Conservation (phyloP, 1,284 basidiomycete species). For the Cystobasidiaceae sp. region DNA sequence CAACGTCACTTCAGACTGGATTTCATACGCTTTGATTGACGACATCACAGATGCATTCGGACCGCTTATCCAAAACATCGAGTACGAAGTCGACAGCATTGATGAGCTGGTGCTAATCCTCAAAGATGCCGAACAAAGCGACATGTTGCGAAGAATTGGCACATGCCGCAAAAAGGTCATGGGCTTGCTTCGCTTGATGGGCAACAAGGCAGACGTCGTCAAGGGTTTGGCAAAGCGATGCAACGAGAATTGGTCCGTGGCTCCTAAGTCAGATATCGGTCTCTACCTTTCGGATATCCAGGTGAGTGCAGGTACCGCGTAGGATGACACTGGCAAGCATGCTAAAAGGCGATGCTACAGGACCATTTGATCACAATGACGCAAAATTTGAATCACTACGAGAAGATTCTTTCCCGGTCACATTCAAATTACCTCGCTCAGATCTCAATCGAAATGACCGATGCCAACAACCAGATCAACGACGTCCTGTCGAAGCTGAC, state of each 20-base stretch:
- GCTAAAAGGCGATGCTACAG: conserved; percentile 47
- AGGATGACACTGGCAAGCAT: not conserved
- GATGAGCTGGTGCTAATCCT: conserved; percentile 96
- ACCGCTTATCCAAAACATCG: conserved; percentile 95
- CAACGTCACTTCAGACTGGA: conserved; percentile 98
- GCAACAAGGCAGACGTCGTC: conserved; percentile 99
- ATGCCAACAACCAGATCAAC: conserved; percentile 99
- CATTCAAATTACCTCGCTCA: conserved; percentile 99
- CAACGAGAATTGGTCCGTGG: conserved; percentile 98
- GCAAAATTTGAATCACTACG: conserved; percentile 97
- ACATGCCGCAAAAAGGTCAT: conserved; percentile 99
- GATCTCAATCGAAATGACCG: conserved; percentile 93
- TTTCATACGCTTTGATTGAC: conserved; percentile 98
- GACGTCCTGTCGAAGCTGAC: conserved; percentile 98
- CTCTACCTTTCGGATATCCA: conserved; percentile 91
- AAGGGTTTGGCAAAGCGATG: conserved; percentile 97
- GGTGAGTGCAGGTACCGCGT: conserved; percentile 44
- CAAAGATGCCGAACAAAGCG: conserved; percentile 75
- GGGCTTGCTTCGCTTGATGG: conserved; percentile 90
- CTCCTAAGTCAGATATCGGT: conserved; percentile 95
- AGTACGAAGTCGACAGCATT: conserved; percentile 98
- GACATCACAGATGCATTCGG: conserved; percentile 99
- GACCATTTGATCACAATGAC: conserved; percentile 99
- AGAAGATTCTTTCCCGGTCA: conserved; percentile 95
- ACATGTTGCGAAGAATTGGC: conserved; percentile 77